These are phyloP conservation scores for Pyrenula aspistea DNA, from an alignment of 495 filamentous ascomycete genomes.

Conservation along the genomic window DNA sequence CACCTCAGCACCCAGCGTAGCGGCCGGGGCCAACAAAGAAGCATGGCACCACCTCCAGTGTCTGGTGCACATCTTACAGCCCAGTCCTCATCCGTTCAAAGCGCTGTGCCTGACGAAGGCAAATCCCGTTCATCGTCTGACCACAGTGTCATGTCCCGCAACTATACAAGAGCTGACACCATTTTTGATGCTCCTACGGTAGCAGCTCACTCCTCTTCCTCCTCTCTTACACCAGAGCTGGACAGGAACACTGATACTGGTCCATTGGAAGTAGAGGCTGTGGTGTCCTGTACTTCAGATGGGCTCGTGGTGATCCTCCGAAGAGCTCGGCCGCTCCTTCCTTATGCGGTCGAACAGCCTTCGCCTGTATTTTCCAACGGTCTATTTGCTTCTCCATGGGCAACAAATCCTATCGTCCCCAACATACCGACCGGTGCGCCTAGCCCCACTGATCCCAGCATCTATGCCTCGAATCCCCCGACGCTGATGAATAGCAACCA, in stretches of 20 bases:
- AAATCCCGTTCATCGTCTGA: constrained; percentile 18
- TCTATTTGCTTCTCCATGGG: constrained; percentile 71
- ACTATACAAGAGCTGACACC: constrained; percentile 15
- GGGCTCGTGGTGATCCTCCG: constrained; percentile 77
- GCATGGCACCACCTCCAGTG: constrained; percentile 3
- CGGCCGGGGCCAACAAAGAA: not conserved
- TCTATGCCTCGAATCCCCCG: not conserved
- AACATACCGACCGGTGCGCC: not conserved
- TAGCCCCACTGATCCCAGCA: not conserved
- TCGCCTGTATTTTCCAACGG: constrained; percentile 44
- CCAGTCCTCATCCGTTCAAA: not conserved
- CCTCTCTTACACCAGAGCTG: constrained; percentile 16
- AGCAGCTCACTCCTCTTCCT: constrained; percentile 20
- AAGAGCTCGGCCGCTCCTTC: constrained; percentile 58
- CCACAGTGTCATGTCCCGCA: constrained; percentile 17
- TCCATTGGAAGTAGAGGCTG: constrained; percentile 66
- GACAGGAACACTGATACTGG: constrained; percentile 1
- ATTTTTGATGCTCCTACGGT: constrained; percentile 23
- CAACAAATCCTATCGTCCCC: constrained; percentile 43
- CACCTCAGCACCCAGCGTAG: constrained; percentile 11
- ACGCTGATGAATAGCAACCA: not conserved
- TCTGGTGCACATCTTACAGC: constrained; percentile 1
- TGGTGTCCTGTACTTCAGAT: constrained; percentile 83
- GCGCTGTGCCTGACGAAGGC: not conserved
- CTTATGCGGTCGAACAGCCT: constrained; percentile 27